Conservation (phyloP, 2,329 filamentous ascomycete species). For the Xylaria sp. region DNA sequence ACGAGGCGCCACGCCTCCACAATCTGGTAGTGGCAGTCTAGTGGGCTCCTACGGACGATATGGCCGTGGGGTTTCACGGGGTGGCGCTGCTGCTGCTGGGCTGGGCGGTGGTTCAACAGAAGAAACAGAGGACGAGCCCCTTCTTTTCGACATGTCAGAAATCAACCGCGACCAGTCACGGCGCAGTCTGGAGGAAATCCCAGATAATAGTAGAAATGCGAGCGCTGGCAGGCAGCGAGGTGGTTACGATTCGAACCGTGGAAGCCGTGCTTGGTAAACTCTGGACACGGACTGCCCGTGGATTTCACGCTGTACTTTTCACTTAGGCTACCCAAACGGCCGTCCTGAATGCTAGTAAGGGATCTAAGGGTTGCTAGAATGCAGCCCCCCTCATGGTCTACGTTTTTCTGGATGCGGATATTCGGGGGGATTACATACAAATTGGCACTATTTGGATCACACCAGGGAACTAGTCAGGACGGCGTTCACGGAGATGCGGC, state of each 20-base stretch:
- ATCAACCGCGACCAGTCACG: constrained; percentile 67
- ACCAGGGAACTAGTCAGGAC: constrained; percentile 15
- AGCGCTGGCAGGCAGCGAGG: constrained; percentile 52
- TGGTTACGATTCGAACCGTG: constrained; percentile 51
- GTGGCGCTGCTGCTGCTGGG: constrained; percentile 51
- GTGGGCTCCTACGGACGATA: constrained; percentile 49
- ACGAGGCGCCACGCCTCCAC: constrained; percentile 48
- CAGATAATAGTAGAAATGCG: constrained; percentile 52
- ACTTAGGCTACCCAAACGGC: neutral
- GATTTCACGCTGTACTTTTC: constrained; percentile 11
- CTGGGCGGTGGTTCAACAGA: constrained; percentile 57
- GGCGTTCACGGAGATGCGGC: constrained; percentile 34
- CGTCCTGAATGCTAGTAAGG: neutral
- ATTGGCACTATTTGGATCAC: constrained; percentile 36
- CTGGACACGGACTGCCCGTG: neutral
- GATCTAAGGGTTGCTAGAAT: neutral
- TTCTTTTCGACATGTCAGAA: constrained; percentile 79
- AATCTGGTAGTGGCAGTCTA: constrained; percentile 49
- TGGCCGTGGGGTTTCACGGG: constrained; percentile 50
- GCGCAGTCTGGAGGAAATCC: constrained; percentile 67
- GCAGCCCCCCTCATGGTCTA: neutral
- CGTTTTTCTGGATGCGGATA: constrained; percentile 25
- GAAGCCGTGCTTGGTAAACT: constrained; percentile 44
- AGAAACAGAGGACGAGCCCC: constrained; percentile 71
- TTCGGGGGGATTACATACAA: constrained; percentile 29